Evolutionary conservation across 2,329 filamentous ascomycete genomes (phyloP).

Genomic region (Malbranchea cinnamomea): DNA sequence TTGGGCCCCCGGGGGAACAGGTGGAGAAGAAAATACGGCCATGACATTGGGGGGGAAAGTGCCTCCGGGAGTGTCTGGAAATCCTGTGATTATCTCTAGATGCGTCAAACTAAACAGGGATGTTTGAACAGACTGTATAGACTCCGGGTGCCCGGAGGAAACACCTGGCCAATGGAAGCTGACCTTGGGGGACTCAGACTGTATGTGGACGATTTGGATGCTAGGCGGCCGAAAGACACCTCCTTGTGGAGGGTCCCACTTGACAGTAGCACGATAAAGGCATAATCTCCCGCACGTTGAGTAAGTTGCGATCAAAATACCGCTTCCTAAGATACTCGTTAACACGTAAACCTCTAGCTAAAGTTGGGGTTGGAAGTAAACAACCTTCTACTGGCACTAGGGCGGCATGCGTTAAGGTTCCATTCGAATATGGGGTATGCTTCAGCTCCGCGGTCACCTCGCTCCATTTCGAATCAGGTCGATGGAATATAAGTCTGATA

Average conservation of each 20-base stretch:
- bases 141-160: constrained; percentile 13
- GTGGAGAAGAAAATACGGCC: constrained; percentile 53
- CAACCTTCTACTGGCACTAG: constrained; percentile 56
- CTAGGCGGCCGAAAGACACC: constrained; percentile 13
- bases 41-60: constrained; percentile 48
- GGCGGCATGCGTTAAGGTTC: constrained; percentile 66
- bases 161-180: constrained; percentile 16
- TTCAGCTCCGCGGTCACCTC: constrained; percentile 63
- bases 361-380: constrained; percentile 19
- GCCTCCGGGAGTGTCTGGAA: constrained; percentile 41
- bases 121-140: constrained; percentile 15
- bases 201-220: constrained; percentile 24
- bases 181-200: constrained; percentile 21
- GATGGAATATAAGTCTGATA: constrained; percentile 63
- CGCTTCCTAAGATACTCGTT: constrained; percentile 13
- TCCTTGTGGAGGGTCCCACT: constrained; percentile 50
- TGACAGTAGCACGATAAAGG: constrained; percentile 56
- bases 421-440: constrained; percentile 54
- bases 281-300: constrained; percentile 53
- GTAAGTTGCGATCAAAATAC: constrained; percentile 26
- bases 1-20: constrained; percentile 34
- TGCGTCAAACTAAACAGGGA: constrained; percentile 51
- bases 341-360: too few relatives aligned
- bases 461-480: constrained; percentile 55
- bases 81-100: constrained; percentile 56